Base-by-base conservation (phyloP, 192 early-diverging fungal species). In the Coemansia sp. region DNA sequence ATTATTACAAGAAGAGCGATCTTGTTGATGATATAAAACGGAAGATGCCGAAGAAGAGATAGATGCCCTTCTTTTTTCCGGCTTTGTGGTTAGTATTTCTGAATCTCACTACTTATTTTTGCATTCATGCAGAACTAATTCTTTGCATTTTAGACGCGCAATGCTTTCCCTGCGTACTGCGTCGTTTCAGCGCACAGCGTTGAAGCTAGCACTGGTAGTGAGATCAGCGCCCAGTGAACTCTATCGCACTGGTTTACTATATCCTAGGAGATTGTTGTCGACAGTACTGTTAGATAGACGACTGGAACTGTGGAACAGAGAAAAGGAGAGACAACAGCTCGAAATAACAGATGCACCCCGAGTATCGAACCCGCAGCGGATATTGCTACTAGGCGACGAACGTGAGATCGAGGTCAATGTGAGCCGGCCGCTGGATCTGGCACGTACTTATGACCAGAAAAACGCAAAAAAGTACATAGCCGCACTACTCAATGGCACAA, bases 1-100 rank as follows among this genome's bases (percentile, higher is more conserved):
- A 83, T 52, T 99, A 98, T 76, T 99, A 94, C 86, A 96, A 93
- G 89, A 78, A 93, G 60, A 71, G 86, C 51, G 97, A 99, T 73
- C 85, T 86, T 26, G 73, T 54, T 3, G 79, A 73, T 23, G 79
- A 81, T 38, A 58, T 73, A 6, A 73, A 69, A 61, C 73, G 74
- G 23, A 81, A 81, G 60, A 72, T 81, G 73, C 79, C 79, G 21
- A 81, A 81, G 62, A 14, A 54, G 24, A 49, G 41, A 34, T 61
- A 50, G 31, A 16, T 41, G n/a, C 21, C 7, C 21, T 21, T 49
- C 24, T 19, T 22, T 28, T 27, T 60, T 50, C 12, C n/a, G 16
- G 49, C 31, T 59, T 44, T 59, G 18, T 27, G 18, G n/a, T 53
- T 54, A 7, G 16, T 30, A 24, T 48, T 49, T 16, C 25, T 54